Evolutionary conservation across 2,329 filamentous ascomycete species (phyloP), one percentile per base, ranked within the genome.

Genomic region (Colletotrichum melonis): DNA sequence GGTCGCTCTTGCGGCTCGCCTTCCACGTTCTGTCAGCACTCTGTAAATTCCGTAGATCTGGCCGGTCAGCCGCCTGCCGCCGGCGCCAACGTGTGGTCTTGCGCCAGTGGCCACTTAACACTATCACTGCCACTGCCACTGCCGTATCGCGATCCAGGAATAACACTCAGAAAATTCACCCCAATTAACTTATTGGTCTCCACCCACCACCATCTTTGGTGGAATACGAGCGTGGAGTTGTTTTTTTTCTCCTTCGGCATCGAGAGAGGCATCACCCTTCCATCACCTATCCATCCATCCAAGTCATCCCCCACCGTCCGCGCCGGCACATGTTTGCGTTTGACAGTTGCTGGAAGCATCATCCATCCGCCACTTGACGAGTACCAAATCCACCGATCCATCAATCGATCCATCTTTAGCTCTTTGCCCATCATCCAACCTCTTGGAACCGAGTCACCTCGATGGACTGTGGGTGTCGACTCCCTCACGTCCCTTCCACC

Each of bases 161-260:
- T 73, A 73, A 65, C 70, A 56, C 54, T 42, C 58, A 55, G 8
- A 54, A 9, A 54, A 19, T 16, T 67, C 63, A 68, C 69, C 26
- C 56, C 49, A 57, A 63, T 24, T 28, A 30, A 57, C 54, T n/a
- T 28, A 38, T 66, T 46, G 8, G 42, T 32, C 26, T 42, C 38
- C 38, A 42, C 38, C 46, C 19, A 62, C 59, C 70, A 35, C 64
- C 59, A 28, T 70, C 24, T 46, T 24, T 7, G 46, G 60, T 66
- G 67, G 55, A 73, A 73, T 70, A 73, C 70, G 70, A 73, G 70
- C 70, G 22, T 57, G 55, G 66, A 70, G 54, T 60, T 24, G 54
- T 32, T 32, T 46, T 26, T 35, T 46, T 56, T 32, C 14, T 38
- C 26, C 35, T 65, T 24, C 24, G 35, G 32, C 22, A 26, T 65